These are phyloP conservation scores for Pholiota conissans DNA, from an alignment of 768 basidiomycete species.

Conservation along the genomic window DNA sequence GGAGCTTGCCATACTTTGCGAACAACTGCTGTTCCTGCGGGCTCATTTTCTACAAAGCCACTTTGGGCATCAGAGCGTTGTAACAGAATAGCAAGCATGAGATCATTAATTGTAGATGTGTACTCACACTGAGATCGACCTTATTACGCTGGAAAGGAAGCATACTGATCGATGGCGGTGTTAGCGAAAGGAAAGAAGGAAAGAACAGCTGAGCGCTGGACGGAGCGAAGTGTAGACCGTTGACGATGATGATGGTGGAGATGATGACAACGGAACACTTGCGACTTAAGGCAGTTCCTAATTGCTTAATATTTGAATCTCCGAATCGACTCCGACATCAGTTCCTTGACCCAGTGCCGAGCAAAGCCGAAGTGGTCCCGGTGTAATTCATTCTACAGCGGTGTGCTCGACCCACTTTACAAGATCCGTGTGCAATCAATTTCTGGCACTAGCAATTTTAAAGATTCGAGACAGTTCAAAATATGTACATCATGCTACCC, in stretches of 20 bases:
- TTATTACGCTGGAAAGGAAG: conserved; percentile 84
- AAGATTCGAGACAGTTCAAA: neutral
- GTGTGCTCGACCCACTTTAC: neutral
- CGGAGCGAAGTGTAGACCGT: conserved; percentile 19
- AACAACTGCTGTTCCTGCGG: conserved; percentile 95
- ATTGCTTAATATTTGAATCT: conserved; percentile 17
- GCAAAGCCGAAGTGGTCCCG: too few species aligned
- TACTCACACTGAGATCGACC: conserved; percentile 87
- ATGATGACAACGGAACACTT: conserved; percentile 14
- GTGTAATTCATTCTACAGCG: too few species aligned
- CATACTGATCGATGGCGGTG: conserved; percentile 44
- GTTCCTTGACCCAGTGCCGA: too few species aligned
- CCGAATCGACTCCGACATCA: conserved; percentile 30
- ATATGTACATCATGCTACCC: neutral
- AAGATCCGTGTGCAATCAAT: conserved; percentile 13
- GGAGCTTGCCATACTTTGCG: conserved; percentile 91
- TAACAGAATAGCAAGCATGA: neutral
- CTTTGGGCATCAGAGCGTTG: conserved; percentile 1
- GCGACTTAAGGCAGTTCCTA: conserved; percentile 8
- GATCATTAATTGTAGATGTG: neutral
- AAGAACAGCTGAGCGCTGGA: conserved; percentile 24
- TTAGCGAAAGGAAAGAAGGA: conserved; percentile 26
- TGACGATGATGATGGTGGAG: conserved; percentile 23
- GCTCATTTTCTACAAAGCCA: conserved; percentile 60
- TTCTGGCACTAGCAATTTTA: neutral